These are phyloP conservation scores for Leccinum angustisporum DNA, from an alignment of 1,284 basidiomycete genomes.

Conservation along the genomic window DNA sequence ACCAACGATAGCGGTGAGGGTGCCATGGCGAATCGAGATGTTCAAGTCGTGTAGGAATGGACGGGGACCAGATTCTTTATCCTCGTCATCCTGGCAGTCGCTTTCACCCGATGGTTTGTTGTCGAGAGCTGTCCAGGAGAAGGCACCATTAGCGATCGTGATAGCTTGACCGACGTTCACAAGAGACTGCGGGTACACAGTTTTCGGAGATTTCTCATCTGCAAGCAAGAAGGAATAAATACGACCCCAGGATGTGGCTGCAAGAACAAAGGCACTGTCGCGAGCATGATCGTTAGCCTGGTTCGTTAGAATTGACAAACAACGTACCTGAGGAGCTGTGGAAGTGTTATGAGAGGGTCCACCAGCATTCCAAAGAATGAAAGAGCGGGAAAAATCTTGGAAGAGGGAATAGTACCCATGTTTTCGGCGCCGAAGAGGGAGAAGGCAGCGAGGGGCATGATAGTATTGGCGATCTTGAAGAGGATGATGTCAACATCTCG, in stretches of 20 bases:
- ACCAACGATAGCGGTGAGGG: slow-evolving; percentile 53
- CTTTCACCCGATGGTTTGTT: slow-evolving; percentile 8
- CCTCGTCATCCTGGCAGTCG: slow-evolving; percentile 12
- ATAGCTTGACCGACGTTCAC: slow-evolving; percentile 22
- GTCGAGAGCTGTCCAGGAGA: slow-evolving; percentile 25
- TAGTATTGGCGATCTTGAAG: slow-evolving; percentile 25
- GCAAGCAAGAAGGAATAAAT: slow-evolving; percentile 30
- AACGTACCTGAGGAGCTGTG: slow-evolving; percentile 28
- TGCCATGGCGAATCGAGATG: slow-evolving; percentile 44
- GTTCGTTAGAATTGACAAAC: not conserved
- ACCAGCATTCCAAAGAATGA: slow-evolving; percentile 34
- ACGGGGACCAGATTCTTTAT: slow-evolving; percentile 12
- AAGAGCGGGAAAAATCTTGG: slow-evolving; percentile 30
- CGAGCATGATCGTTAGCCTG: slow-evolving; percentile 1
- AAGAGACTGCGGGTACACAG: not conserved
- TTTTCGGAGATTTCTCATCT: slow-evolving; percentile 21
- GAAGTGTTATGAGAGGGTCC: slow-evolving; percentile 31
- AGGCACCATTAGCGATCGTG: slow-evolving; percentile 22
- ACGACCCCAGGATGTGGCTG: slow-evolving; percentile 31
- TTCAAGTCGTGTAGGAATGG: slow-evolving; percentile 41
- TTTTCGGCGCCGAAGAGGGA: slow-evolving; percentile 31
- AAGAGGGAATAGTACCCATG: slow-evolving; percentile 23
- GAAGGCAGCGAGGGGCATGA: slow-evolving; percentile 34
- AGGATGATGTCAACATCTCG: slow-evolving; percentile 4
- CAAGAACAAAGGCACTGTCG: slow-evolving; percentile 37